Conservation (phyloP, 2,329 filamentous ascomycete species). For the Talaromyces atroroseus region DNA sequence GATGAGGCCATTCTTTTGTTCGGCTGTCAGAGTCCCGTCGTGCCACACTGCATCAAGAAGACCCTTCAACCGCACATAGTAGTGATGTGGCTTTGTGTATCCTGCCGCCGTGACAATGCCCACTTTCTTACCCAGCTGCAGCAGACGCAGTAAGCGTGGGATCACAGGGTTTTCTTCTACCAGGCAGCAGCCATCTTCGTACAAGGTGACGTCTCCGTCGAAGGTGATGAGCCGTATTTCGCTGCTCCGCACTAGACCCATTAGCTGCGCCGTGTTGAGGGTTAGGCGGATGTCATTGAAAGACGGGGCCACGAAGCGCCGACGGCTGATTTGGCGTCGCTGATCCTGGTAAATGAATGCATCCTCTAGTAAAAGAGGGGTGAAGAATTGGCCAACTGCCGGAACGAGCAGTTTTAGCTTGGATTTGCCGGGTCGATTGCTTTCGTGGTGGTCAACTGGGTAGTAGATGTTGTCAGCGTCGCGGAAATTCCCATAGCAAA, state of each 20-base stretch:
- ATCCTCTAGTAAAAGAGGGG: slow-evolving; percentile 74
- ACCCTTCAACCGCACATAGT: slow-evolving; percentile 81
- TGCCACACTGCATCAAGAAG: slow-evolving; percentile 73
- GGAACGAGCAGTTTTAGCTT: slow-evolving; percentile 92
- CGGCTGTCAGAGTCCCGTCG: slow-evolving; percentile 53
- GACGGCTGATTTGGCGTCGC: slow-evolving; percentile 78
- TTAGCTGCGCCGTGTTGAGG: slow-evolving; percentile 89
- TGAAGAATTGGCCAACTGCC: slow-evolving; percentile 90
- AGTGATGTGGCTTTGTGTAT: slow-evolving; percentile 80
- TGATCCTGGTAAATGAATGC: slow-evolving; percentile 88
- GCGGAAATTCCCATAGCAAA: not conserved
- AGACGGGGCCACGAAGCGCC: slow-evolving; percentile 88
- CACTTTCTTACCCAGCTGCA: slow-evolving; percentile 72
- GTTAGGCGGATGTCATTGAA: slow-evolving; percentile 95
- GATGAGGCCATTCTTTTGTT: slow-evolving; percentile 71
- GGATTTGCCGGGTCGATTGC: slow-evolving; percentile 63
- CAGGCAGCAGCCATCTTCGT: slow-evolving; percentile 80
- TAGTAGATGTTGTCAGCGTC: slow-evolving; percentile 2
- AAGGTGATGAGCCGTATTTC: slow-evolving; percentile 83
- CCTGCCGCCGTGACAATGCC: slow-evolving; percentile 96
- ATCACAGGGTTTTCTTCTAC: slow-evolving; percentile 73
- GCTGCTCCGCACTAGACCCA: slow-evolving; percentile 73
- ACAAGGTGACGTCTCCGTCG: slow-evolving; percentile 94
- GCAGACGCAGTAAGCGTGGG: slow-evolving; percentile 59
- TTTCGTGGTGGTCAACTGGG: slow-evolving; percentile 64